These are phyloP conservation scores for Apostasia ramifera DNA, from an alignment of 106 monocot species.

Conservation along the genomic window DNA sequence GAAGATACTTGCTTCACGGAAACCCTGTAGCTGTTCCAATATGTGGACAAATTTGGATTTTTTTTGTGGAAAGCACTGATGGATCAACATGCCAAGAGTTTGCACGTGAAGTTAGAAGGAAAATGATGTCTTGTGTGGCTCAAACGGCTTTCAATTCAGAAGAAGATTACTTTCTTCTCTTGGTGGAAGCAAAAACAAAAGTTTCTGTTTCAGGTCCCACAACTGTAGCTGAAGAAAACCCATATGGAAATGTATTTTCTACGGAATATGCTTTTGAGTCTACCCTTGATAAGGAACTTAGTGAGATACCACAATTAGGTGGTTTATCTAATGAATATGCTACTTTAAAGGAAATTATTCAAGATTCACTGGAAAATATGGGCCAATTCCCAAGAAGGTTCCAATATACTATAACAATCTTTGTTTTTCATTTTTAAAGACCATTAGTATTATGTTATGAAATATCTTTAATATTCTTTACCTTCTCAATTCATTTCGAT, in stretches of 20 bases:
- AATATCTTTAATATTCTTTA: no score
- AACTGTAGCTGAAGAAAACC: neutral
- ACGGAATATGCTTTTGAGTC: neutral
- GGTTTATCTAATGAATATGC: slow-evolving; percentile 79
- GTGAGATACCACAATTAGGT: slow-evolving; percentile 45
- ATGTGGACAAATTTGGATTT: slow-evolving; percentile 44
- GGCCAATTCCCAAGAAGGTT: slow-evolving; percentile 48
- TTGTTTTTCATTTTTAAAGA: no score
- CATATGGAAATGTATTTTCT: neutral
- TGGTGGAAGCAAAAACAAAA: slow-evolving; percentile 44
- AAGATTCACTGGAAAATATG: slow-evolving; percentile 45
- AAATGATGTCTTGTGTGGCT: neutral
- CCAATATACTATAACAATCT: no score
- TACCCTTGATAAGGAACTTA: slow-evolving; percentile 8
- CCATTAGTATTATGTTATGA: no score
- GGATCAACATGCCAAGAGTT: slow-evolving; percentile 10
- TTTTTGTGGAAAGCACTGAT: slow-evolving; percentile 37
- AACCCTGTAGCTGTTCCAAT: slow-evolving; percentile 59
- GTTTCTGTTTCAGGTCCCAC: slow-evolving; percentile 32
- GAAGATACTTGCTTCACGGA: slow-evolving; percentile 53
- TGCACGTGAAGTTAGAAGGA: slow-evolving; percentile 4
- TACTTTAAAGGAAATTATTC: slow-evolving; percentile 69
- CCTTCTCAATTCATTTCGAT: no score
- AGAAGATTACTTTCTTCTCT: slow-evolving; percentile 4
- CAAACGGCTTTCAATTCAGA: slow-evolving; percentile 4